Evolutionary conservation across 116 monocot genomes (phyloP), one percentile per base, ranked within the genome.

Genomic region (Phalaenopsis hybrid): DNA sequence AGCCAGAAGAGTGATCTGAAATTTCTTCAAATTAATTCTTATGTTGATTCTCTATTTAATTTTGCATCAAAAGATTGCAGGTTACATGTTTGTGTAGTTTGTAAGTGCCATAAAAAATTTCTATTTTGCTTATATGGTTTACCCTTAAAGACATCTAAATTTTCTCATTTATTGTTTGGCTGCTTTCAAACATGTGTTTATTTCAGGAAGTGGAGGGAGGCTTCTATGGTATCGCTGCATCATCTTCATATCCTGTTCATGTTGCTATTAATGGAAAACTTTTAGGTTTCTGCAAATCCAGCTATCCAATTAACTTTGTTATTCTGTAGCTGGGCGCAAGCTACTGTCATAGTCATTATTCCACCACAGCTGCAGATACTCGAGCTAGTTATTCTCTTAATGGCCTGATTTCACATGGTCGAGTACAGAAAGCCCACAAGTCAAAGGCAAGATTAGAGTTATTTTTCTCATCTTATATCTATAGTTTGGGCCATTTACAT

Each of bases 371-470:
- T 70, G 37, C 13, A 34, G 37, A 70, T 70, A 4, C 70, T 70
- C 70, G 3, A 70, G 15, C 70, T 34, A 70, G 33, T 34, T 15
- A 15, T 70, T 70, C 70, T 70, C 37, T 70, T 70, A 37, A 70
- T 70, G 70, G 13, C 37, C 13, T 70, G 13, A 70, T 70, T 70
- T 70, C 37, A 37, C 34, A 70, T 15, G 37, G 4, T 20, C 8
- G 0, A 41, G 9, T 37, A 70, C 70, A 70, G 20, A 70, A 37
- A 13, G 70, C 37, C 23, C 15, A 37, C 70, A 70, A 70, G 70
- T 15, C 70, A 37, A 70, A 70, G 70, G 70, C 70, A 70, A 70
- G 70, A 33, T 70, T 20, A 70, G 2, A 70, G 33, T 70, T 70
- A 34, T 8, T 69, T 33, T 69, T 11, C 10, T 69, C 9, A 33